phyloP scores from a whole-genome alignment of 805 yeast species.

The Wickerhamiella galacta region DNA sequence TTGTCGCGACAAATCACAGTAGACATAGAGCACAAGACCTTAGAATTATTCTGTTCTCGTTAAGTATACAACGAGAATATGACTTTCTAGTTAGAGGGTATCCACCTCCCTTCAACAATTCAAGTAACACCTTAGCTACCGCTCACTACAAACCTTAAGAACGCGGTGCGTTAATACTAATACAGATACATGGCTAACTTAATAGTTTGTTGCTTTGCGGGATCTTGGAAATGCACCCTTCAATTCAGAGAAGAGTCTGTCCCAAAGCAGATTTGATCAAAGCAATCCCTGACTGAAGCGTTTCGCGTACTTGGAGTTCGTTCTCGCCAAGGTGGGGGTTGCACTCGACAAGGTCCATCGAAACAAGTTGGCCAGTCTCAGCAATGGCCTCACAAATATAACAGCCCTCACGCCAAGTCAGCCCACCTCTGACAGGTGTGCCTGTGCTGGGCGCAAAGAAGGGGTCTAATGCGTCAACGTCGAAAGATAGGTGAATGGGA shows the following conservation, averaged over 20 bases:
- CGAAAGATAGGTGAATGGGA: slow-evolving; percentile 85
- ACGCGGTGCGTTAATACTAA: no score
- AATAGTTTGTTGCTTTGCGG: no score
- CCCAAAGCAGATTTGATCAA: slow-evolving; percentile 90
- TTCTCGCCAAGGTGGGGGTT: slow-evolving; percentile 76
- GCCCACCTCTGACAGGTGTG: slow-evolving; percentile 93
- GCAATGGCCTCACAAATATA: slow-evolving; percentile 86
- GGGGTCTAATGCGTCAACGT: slow-evolving; percentile 95
- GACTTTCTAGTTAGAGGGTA: no score
- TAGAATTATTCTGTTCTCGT: no score
- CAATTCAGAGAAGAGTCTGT: slow-evolving; percentile 67
- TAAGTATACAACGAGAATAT: no score
- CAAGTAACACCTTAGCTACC: no score
- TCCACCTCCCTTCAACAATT: no score
- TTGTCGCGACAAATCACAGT: no score
- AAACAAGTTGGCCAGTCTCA: slow-evolving; percentile 70
- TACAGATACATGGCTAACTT: no score
- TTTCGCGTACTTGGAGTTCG: slow-evolving; percentile 61
- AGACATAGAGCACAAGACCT: no score
- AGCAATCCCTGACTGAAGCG: slow-evolving; percentile 80
- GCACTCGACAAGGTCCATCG: slow-evolving; percentile 84
- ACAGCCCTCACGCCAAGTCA: slow-evolving; percentile 85
- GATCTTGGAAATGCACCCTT: no score
- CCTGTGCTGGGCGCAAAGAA: slow-evolving; percentile 92
- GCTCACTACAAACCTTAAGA: no score